Evolutionary conservation across 2,329 filamentous ascomycete species (phyloP).

Genomic region (Xylaria digitata): DNA sequence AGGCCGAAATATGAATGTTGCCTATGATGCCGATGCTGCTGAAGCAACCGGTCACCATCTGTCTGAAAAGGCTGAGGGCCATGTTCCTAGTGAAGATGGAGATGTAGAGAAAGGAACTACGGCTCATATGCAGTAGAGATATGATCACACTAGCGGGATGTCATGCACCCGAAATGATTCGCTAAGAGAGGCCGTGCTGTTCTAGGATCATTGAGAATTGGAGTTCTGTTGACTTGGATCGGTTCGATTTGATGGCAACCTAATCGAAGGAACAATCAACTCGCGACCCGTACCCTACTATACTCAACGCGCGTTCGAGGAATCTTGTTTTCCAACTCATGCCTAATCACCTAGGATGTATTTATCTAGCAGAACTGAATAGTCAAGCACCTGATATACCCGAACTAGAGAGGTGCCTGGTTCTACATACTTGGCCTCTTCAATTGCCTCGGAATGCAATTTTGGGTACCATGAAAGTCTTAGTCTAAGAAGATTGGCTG

Average conservation of each 20-base stretch:
- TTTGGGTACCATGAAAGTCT: neutral
- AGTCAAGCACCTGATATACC: neutral
- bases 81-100: constrained; percentile 42
- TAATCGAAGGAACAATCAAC: neutral
- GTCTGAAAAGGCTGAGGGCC: constrained; percentile 49
- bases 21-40: constrained; percentile 60
- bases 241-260: constrained; percentile 16
- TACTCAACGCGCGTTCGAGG: neutral
- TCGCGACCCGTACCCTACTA: neutral
- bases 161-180: constrained; percentile 1
- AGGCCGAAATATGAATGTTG: constrained; percentile 62
- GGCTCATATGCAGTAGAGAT: constrained; percentile 35
- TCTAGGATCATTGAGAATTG: neutral
- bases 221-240: constrained; percentile 11
- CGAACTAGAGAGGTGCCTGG: neutral
- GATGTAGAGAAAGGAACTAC: constrained; percentile 47
- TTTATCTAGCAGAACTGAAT: neutral
- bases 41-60: constrained; percentile 57
- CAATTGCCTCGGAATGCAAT: neutral
- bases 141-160: neutral
- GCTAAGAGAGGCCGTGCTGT: neutral
- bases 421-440: neutral
- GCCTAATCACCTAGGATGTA: neutral
- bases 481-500: neutral
- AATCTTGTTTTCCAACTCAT: constrained; percentile 15